Conservation (phyloP, 1,139 yeast genomes). For the Debaryomycetaceae sp. region DNA sequence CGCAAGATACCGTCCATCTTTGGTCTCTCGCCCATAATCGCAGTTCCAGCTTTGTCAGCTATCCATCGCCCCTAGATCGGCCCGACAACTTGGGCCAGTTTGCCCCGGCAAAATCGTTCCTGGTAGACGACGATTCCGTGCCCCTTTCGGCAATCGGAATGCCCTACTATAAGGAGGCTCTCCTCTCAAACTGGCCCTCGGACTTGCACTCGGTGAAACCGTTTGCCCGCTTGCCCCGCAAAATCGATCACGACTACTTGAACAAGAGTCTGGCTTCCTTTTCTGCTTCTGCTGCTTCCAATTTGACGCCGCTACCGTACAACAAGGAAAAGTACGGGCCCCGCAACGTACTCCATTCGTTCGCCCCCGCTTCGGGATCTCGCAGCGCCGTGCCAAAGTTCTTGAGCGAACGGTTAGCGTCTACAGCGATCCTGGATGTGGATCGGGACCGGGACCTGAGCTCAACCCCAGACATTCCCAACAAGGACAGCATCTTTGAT, state of each 20-base stretch:
- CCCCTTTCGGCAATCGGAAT: constrained; percentile 72
- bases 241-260: constrained; percentile 8
- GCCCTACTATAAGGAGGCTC: constrained; percentile 74
- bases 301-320: constrained; percentile 27
- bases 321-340: constrained; percentile 33
- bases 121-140: constrained; percentile 24
- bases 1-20: constrained; percentile 52
- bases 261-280: constrained; percentile 1
- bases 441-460: too few species aligned
- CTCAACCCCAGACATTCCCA: neutral
- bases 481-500: constrained; percentile 17
- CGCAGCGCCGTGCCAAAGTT: constrained; percentile 42
- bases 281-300: neutral
- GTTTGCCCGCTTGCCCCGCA: constrained; percentile 39
- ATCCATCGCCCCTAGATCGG: constrained; percentile 40
- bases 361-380: constrained; percentile 17
- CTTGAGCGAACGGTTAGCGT: constrained; percentile 46
- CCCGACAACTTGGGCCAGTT: constrained; percentile 25
- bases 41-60: constrained; percentile 31
- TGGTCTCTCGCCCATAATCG: constrained; percentile 48
- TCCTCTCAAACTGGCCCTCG: constrained; percentile 72
- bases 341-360: constrained; percentile 36
- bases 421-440: neutral
- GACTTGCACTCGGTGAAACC: constrained; percentile 46
- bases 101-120: constrained; percentile 14